Evolutionary conservation across 257 asterid species (phyloP), one percentile per base, ranked within the genome.

Genomic region (Scutellaria barbata): DNA sequence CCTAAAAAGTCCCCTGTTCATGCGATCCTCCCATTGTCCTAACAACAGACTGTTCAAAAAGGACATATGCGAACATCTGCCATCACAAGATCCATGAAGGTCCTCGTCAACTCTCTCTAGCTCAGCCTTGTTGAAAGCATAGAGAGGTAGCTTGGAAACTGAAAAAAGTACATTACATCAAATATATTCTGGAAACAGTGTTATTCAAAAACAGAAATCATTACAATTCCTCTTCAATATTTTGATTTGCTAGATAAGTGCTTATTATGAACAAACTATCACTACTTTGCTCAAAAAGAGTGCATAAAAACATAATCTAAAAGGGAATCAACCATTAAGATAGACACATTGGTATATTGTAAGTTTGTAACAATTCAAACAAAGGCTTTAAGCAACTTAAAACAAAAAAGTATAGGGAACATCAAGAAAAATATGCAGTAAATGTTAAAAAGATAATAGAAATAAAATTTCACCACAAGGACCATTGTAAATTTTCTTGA

Each of bases 11-110:
- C 92, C 95, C 79, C 72, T 76, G 66, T 30, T 64, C 89, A 82
- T 77, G 8, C 89, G 82, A 45, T 90, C 89, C 80, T 90, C 96
- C 96, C 96, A 90, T 35, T 80, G 85, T 40, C 89, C 95, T 40
- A 90, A 41, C 78, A 88, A 73, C 71, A 82, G 55, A 68, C 76
- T 78, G 69, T 80, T 86, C 76, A 88, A 69, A 74, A 75, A 77
- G 16, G 87, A 83, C 52, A 81, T 68, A 30, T 73, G 79, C 47
- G 76, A 63, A 56, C 55, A 43, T 13, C 30, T 80, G 57, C 63
- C 83, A 54, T 72, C 76, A 61, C 84, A 80, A 37, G 77, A 70
- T 58, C 17, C 69, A 35, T 58, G 69, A 42, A 60, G 35, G 30
- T 71, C 75, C 46, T 50, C 56, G 41, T 53, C 84, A 22, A 48